Conservation (phyloP, 75 land plant species). For the Picea glauca region DNA sequence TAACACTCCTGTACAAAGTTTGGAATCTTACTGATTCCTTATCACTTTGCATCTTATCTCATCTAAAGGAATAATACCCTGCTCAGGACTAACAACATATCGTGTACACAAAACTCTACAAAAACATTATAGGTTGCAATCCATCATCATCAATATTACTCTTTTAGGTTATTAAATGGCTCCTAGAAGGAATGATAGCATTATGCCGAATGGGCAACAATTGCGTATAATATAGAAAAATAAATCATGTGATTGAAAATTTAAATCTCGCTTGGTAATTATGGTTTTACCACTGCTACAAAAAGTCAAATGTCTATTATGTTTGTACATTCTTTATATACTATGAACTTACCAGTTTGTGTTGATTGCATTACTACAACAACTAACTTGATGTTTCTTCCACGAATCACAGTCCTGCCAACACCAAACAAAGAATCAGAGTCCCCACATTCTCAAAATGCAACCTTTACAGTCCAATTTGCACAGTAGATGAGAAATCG, state of each 20-base stretch:
- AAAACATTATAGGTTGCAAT: not conserved
- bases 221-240: too few species aligned
- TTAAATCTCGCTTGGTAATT: not conserved
- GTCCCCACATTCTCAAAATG: not conserved
- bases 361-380: conserved; percentile 71
- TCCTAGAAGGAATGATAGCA: not conserved
- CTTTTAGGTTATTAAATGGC: not conserved
- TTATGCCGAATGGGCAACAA: not conserved
- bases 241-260: not conserved
- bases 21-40: too few species aligned
- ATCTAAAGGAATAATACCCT: too few species aligned
- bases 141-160: not conserved
- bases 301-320: not conserved
- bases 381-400: conserved; percentile 77
- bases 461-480: not conserved
- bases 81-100: too few species aligned
- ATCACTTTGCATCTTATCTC: too few species aligned
- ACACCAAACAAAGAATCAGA: not conserved
- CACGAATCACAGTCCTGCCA: conserved; percentile 60
- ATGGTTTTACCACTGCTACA: not conserved
- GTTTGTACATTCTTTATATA: not conserved
- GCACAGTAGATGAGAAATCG: not conserved
- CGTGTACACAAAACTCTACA: not conserved
- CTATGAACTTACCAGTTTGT: conserved; percentile 34
- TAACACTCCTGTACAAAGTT: too few species aligned